Base-by-base conservation (phyloP, 371 early-diverging fungal species). In the Fennellomyces sp. region DNA sequence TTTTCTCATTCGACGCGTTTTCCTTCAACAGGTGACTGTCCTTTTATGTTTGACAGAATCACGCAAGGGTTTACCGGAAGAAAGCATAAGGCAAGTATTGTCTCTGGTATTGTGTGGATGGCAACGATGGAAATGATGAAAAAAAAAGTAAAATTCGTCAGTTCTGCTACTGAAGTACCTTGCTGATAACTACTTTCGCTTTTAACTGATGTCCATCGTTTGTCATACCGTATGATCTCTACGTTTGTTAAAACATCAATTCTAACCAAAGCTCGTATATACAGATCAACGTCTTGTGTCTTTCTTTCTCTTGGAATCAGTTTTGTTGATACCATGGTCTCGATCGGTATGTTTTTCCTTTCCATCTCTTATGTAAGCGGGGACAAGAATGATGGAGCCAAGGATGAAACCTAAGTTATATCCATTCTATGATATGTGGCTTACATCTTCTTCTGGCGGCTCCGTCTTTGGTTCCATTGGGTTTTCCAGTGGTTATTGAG, bases 351-450 rank as follows among this genome's bases (percentile, higher is more conserved):
- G 23, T 45, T 48, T 58, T 36, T 49, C 23, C 10, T 45, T 45
- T 45, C 45, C 45, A 45, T 5, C 45, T 21, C 7, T 45, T 5
- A 23, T 45, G n/a, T 23, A 15, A 42, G 2, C 3, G 0, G 12
- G 10, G 15, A 17, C 4, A 28, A 28, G 13, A 31, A 6, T 45
- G 45, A 15, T 45, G 45, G 12, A 15, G 51, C 48, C 31, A 33
- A 50, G 64, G 71, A 71, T 75, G 75, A 75, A 39, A 66, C 41
- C 50, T 35, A 59, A 75, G 76, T 75, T 75, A 69, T 63, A 75
- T 75, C 76, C 76, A 75, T 75, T 75, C 76, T 72, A 75, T 75
- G 76, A 75, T 72, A 12, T 30, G 72, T 54, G 72, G 70, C 55
- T 68, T 70, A 72, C 76, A 75, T 67, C 29, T 48, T 41, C 61